phyloP scores from a whole-genome alignment of 2,329 filamentous ascomycete genomes.

The Trichoderma koningii region DNA sequence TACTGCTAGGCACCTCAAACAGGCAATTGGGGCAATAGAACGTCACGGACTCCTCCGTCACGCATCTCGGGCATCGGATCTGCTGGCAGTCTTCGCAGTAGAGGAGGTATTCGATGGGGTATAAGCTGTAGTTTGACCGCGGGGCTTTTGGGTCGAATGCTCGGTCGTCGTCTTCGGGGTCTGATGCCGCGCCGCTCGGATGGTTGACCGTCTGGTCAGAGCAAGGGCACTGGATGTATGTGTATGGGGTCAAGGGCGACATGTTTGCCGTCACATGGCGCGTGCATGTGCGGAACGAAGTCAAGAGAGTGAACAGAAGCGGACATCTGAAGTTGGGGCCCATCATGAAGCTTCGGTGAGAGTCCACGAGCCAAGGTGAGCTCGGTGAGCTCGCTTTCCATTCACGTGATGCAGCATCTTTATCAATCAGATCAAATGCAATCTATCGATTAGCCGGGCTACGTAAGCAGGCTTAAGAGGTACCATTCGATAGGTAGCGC shows the following conservation, averaged over 20 bases:
- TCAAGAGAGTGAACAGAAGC: neutral
- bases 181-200: slow-evolving; percentile 38
- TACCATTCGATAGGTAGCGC: neutral
- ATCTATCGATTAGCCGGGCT: neutral
- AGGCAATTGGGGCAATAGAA: slow-evolving; percentile 95
- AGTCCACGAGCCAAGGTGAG: slow-evolving; percentile 8
- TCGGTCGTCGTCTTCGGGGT: slow-evolving; percentile 64
- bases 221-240: slow-evolving; percentile 68
- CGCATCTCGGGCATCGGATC: slow-evolving; percentile 89
- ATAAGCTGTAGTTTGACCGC: slow-evolving; percentile 87
- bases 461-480: neutral
- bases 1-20: slow-evolving; percentile 93
- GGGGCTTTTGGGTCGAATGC: slow-evolving; percentile 85
- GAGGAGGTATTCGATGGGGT: slow-evolving; percentile 87
- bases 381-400: slow-evolving; percentile 10
- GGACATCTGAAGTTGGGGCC: neutral
- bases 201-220: slow-evolving; percentile 49
- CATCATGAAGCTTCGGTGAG: slow-evolving; percentile 15
- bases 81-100: slow-evolving; percentile 98
- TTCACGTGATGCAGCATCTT: slow-evolving; percentile 13
- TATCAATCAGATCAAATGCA: slow-evolving; percentile 1
- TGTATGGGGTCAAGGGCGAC: slow-evolving; percentile 60
- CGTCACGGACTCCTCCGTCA: slow-evolving; percentile 88
- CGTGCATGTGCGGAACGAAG: neutral
- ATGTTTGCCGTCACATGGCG: slow-evolving; percentile 39